These are phyloP conservation scores for Nigrospora oryzae DNA, from an alignment of 2,329 filamentous ascomycete species.

Conservation along the genomic window DNA sequence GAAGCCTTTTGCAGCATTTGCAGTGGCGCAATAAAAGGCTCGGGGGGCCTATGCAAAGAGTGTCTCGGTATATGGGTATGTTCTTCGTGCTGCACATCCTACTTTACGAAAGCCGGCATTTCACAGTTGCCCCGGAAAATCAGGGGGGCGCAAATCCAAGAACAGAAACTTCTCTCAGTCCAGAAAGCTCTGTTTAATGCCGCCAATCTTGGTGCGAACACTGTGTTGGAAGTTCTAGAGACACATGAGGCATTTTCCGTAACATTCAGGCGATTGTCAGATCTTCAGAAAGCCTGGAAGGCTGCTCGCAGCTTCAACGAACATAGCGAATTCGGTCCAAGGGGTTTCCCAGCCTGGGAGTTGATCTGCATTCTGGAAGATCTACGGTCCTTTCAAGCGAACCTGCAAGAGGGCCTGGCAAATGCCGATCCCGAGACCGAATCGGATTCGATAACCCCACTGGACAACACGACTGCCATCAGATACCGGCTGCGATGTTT, in stretches of 20 bases:
- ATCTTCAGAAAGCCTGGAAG: background rate
- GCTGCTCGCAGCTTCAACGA: background rate
- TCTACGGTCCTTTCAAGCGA: background rate
- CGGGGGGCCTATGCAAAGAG: background rate
- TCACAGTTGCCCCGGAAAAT: too few relatives aligned
- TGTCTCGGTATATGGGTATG: background rate
- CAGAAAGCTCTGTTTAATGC: background rate
- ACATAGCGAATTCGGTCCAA: background rate
- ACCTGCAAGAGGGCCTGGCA: too few relatives aligned
- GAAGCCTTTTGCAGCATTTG: background rate
- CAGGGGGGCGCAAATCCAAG: background rate
- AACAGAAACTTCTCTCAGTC: background rate
- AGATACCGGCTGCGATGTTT: background rate
- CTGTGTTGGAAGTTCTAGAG: background rate
- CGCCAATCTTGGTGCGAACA: background rate
- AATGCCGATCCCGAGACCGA: too few relatives aligned
- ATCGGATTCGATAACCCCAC: too few relatives aligned
- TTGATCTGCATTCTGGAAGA: background rate
- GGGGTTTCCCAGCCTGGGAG: background rate
- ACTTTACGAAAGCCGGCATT: background rate
- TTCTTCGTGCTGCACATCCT: background rate
- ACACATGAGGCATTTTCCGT: background rate
- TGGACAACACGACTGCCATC: too few relatives aligned
- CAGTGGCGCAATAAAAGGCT: too few relatives aligned
- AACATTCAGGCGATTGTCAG: too few relatives aligned